These are phyloP conservation scores for Trichoderma hamatum DNA, from an alignment of 2,329 filamentous ascomycete species.

Conservation along the genomic window DNA sequence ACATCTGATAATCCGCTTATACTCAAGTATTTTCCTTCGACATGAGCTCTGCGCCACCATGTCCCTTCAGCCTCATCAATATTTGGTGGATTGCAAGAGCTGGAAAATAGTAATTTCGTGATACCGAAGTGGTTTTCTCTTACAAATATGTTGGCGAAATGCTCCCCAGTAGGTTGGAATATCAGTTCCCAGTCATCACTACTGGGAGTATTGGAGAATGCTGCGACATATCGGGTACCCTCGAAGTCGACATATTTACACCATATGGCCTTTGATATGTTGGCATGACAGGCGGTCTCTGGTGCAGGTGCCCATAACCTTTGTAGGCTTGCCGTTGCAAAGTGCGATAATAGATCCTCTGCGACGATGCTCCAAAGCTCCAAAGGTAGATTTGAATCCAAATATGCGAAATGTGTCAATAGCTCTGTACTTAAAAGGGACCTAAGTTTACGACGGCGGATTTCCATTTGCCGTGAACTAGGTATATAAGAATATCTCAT, in stretches of 20 bases:
- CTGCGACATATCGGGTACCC: neutral
- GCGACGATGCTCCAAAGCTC: neutral
- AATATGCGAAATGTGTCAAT: neutral
- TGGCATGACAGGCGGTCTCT: neutral
- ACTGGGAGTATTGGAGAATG: neutral
- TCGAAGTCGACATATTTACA: constrained; percentile 1
- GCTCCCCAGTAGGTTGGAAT: neutral
- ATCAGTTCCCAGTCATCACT: neutral
- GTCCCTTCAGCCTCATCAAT: neutral
- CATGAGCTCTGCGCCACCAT: neutral
- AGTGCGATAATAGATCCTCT: neutral
- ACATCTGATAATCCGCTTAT: neutral
- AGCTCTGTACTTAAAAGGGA: neutral
- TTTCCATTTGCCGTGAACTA: neutral
- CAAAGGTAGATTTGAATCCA: neutral
- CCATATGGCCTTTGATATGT: neutral
- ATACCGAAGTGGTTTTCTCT: neutral
- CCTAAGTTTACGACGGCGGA: neutral
- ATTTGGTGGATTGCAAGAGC: neutral
- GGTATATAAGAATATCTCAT: neutral
- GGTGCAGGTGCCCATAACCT: neutral
- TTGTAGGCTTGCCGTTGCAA: neutral
- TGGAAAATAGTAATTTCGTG: neutral
- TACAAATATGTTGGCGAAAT: neutral
- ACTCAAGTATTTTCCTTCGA: neutral